These are phyloP conservation scores for Mortierella sp. DNA, from an alignment of 371 early-diverging fungal species.

Conservation along the genomic window DNA sequence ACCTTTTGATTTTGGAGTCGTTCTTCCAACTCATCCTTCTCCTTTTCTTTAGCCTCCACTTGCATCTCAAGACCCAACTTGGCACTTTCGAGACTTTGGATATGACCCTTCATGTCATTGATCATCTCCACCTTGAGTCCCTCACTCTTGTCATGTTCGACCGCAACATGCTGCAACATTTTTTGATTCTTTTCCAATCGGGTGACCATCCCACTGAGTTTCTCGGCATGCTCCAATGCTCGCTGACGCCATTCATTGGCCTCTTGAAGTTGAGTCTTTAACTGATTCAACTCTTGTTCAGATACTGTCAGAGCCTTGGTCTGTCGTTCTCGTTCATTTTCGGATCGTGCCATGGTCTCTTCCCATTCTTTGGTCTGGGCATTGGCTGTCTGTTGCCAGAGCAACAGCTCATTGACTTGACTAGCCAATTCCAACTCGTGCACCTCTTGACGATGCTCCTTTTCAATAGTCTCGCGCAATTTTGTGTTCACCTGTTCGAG, in stretches of 20 bases:
- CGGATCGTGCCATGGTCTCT: neutral
- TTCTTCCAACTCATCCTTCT: slow-evolving; percentile 9
- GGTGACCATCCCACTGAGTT: neutral
- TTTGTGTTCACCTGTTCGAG: neutral
- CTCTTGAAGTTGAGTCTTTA: neutral
- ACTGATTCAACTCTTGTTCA: neutral
- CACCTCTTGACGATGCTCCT: slow-evolving; percentile 10
- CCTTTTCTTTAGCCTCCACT: neutral
- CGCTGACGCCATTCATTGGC: neutral
- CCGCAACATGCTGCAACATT: neutral
- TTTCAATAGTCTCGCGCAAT: neutral
- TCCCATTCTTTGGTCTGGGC: slow-evolving; percentile 10
- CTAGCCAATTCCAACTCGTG: slow-evolving; percentile 5
- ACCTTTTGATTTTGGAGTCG: neutral
- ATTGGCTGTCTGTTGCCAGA: slow-evolving; percentile 10
- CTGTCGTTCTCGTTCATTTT: slow-evolving; percentile 5
- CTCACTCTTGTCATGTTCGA: slow-evolving; percentile 9
- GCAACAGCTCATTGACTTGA: slow-evolving; percentile 8
- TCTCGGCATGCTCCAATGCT: slow-evolving; percentile 15
- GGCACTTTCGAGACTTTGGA: slow-evolving; percentile 13
- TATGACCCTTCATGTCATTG: slow-evolving; percentile 1
- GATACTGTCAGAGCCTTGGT: neutral
- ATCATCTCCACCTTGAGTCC: neutral
- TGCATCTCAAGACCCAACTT: slow-evolving; percentile 2
- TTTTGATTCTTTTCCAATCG: slow-evolving; percentile 12